Evolutionary conservation across 225 moss, liverwort and hornwort genomes (phyloP).

Genomic region (Ulota crispa): DNA sequence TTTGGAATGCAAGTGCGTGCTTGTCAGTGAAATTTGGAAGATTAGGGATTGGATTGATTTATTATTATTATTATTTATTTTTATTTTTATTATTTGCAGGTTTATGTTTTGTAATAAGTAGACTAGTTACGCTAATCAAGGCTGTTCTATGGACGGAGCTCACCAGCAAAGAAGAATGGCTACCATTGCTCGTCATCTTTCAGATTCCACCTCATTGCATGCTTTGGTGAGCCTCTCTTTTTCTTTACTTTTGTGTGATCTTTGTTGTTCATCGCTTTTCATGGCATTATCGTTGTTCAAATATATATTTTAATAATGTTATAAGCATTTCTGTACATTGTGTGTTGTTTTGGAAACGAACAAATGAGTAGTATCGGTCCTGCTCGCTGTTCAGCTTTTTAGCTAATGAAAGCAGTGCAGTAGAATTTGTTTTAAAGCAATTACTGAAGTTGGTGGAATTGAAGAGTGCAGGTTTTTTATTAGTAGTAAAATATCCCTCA

Average conservation of each 20-base stretch:
- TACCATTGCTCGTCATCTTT: conserved; percentile 52
- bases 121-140: not conserved
- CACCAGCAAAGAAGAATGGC: conserved; percentile 47
- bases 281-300: not conserved
- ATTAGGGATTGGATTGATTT: not conserved
- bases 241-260: not conserved
- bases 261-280: not conserved
- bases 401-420: not conserved
- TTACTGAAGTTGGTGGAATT: not conserved
- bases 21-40: too few species aligned
- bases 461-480: not conserved
- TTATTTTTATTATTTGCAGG: not conserved
- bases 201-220: conserved; percentile 55
- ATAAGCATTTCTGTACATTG: not conserved
- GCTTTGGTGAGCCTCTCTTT: conserved; percentile 36
- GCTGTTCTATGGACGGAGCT: conserved; percentile 35
- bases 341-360: not conserved
- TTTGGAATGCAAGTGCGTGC: not conserved
- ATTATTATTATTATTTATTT: not conserved
- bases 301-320: not conserved
- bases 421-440: not conserved
- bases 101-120: conserved; percentile 2
- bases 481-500: not conserved
- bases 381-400: not conserved
- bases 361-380: not conserved